Percentiles rank a stretch among this genome's conserved stretches.
Evolutionary conservation across 2,329 filamentous ascomycete species (phyloP).

Genomic region (Aspergillus felis): DNA sequence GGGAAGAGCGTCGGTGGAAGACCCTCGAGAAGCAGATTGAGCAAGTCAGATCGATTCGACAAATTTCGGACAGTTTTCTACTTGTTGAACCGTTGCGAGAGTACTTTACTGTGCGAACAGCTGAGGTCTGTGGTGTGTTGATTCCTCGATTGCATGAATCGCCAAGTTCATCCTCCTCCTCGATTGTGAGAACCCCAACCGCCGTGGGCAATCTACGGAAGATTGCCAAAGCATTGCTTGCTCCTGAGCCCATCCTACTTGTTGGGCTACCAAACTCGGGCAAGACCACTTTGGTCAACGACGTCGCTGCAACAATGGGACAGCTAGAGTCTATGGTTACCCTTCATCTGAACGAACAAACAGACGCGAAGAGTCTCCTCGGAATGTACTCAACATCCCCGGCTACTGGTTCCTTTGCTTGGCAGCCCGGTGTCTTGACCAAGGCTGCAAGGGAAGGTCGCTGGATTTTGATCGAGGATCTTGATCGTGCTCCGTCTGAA

Average conservation of each 20-base stretch:
- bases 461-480: conserved; percentile 96
- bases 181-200: conserved; percentile 67
- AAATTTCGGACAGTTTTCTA: conserved; percentile 16
- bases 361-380: conserved; percentile 92
- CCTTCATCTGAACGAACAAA: conserved; percentile 95
- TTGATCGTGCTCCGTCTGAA: conserved; percentile 91
- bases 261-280: conserved; percentile 81
- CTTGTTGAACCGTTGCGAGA: conserved; percentile 27
- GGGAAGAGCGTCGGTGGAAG: conserved; percentile 58
- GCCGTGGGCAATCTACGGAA: conserved; percentile 67
- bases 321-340: conserved; percentile 83
- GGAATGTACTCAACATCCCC: conserved; percentile 89
- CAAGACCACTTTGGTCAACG: conserved; percentile 81
- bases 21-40: conserved; percentile 31
- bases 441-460: conserved; percentile 90
- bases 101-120: conserved; percentile 56
- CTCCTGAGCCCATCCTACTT: conserved; percentile 69
- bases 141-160: conserved; percentile 57
- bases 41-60: conserved; percentile 19
- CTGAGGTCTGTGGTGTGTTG: conserved; percentile 63
- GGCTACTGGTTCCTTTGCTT: conserved; percentile 83
- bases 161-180: conserved; percentile 45
- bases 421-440: conserved; percentile 88
- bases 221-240: conserved; percentile 65
- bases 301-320: conserved; percentile 74